These are phyloP conservation scores for Spathaspora girioi DNA, from an alignment of 805 yeast genomes.

Conservation along the genomic window DNA sequence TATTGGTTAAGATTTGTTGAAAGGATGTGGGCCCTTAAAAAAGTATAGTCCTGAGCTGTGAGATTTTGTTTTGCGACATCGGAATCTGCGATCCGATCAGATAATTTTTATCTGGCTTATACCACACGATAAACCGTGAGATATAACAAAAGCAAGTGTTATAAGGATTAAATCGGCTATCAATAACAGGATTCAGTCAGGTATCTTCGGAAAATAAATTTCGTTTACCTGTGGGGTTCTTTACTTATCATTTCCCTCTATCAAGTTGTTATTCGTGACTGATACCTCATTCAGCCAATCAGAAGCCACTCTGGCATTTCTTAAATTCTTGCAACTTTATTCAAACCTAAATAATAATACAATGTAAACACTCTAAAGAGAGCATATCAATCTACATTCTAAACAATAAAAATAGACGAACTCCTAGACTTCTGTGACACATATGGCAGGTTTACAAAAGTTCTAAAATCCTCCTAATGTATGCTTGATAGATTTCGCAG, in stretches of 20 bases:
- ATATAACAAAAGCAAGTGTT: background rate
- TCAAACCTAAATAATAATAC: background rate
- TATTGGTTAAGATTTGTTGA: background rate
- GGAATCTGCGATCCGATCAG: background rate
- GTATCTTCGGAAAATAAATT: background rate
- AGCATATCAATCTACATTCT: background rate
- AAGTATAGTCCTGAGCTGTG: background rate
- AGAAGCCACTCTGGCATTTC: background rate
- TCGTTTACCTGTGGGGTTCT: background rate
- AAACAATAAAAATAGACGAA: background rate
- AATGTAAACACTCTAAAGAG: background rate
- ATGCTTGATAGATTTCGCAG: constrained; percentile 26
- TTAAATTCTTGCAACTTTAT: background rate
- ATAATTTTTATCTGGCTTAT: background rate
- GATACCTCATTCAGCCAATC: background rate
- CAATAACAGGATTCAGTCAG: background rate
- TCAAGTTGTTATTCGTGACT: background rate
- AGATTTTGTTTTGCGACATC: background rate
- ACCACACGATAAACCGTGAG: background rate
- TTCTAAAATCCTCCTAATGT: constrained; percentile 19
- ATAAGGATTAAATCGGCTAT: background rate
- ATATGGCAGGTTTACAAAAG: background rate
- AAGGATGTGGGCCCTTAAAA: background rate
- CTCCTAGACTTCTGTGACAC: background rate
- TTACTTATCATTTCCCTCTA: background rate